These are phyloP conservation scores for Parmelia sp. DNA, from an alignment of 495 filamentous ascomycete species.

Conservation along the genomic window DNA sequence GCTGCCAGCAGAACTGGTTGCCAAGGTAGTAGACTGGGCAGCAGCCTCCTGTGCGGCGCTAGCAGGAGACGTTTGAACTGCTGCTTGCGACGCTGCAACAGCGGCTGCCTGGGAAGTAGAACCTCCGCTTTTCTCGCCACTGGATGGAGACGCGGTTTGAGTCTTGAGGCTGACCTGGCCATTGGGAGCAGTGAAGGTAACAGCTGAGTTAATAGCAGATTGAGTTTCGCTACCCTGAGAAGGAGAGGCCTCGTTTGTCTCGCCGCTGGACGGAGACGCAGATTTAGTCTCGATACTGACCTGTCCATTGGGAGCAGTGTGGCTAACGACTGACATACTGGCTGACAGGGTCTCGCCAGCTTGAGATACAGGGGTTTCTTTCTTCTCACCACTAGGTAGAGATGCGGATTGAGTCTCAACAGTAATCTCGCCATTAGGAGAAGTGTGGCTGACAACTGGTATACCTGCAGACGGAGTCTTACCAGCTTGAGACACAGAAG, in stretches of 20 bases:
- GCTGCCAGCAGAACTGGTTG: not conserved
- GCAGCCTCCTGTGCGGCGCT: not conserved
- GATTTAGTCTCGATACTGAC: conserved; percentile 5
- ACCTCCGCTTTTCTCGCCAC: not conserved
- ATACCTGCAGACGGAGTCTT: not conserved
- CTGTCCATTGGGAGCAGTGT: conserved; percentile 6
- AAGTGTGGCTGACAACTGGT: not conserved
- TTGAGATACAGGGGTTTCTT: not conserved
- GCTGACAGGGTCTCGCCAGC: not conserved
- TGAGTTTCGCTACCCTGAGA: not conserved
- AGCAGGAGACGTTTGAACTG: not conserved
- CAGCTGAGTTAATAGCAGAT: not conserved
- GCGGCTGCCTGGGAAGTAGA: not conserved
- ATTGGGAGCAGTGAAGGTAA: conserved; percentile 1
- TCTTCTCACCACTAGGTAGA: not conserved
- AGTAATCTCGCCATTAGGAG: not conserved
- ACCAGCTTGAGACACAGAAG: no score
- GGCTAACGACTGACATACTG: not conserved
- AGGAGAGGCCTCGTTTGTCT: not conserved
- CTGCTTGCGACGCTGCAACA: not conserved
- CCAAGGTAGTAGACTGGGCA: not conserved
- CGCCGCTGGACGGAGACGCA: not conserved
- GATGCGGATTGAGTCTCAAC: not conserved
- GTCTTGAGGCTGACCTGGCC: conserved; percentile 6
- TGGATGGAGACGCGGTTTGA: not conserved